A percentile compares a stretch with the other conserved stretches of the same genome.
Evolutionary conservation across 1,284 basidiomycete genomes (phyloP).

Genomic region (Sanghuangporus baumii): DNA sequence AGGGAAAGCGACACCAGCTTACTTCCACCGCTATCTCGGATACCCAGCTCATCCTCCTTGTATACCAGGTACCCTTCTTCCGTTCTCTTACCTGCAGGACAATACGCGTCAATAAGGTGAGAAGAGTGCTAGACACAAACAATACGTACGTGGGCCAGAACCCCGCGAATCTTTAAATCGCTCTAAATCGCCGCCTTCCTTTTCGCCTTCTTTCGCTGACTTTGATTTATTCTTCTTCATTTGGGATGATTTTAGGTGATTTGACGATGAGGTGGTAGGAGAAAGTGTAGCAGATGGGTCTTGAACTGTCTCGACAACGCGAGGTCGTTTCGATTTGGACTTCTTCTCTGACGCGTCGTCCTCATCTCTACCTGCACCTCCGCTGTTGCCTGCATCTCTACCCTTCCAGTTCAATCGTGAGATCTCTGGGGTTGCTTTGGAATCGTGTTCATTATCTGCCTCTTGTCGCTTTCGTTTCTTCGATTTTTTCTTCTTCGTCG

Average conservation of each 20-base stretch:
- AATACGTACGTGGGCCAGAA: constrained; percentile 13
- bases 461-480: constrained; percentile 15
- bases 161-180: constrained; percentile 16
- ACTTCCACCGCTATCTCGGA: constrained; percentile 74
- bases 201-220: background rate
- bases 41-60: constrained; percentile 83
- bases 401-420: background rate
- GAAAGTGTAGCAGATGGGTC: constrained; percentile 6
- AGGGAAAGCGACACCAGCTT: constrained; percentile 25
- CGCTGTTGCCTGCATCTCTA: background rate
- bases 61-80: constrained; percentile 83
- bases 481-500: constrained; percentile 7
- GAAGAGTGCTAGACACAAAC: background rate
- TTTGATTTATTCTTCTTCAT: background rate
- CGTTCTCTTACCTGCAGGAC: constrained; percentile 62
- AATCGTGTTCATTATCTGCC: background rate
- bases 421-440: background rate
- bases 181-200: background rate
- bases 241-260: background rate
- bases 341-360: background rate
- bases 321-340: background rate
- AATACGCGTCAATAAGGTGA: background rate
- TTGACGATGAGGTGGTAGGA: background rate
- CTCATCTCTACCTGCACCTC: background rate
- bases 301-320: constrained; percentile 14